phyloP scores from a whole-genome alignment of 768 basidiomycete species.

The Trametes cingulata region DNA sequence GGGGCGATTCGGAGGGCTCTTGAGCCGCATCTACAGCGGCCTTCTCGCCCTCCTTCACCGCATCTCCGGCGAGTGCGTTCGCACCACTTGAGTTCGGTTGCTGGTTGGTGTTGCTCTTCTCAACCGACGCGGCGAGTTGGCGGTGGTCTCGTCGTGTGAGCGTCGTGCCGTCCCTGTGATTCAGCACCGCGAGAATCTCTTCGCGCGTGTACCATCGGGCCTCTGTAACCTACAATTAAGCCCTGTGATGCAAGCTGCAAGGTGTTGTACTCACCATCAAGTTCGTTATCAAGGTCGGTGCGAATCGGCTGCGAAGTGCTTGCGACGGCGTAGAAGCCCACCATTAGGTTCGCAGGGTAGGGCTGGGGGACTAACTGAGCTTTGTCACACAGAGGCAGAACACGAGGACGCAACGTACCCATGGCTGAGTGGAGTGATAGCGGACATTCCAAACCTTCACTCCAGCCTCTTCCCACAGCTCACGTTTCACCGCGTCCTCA shows the following conservation, averaged over 20 bases:
- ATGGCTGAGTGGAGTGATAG: slow-evolving; percentile 87
- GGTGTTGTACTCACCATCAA: slow-evolving; percentile 64
- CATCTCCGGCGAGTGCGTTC: slow-evolving; percentile 31
- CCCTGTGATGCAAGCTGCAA: not conserved
- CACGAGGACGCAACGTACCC: slow-evolving; percentile 50
- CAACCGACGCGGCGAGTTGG: slow-evolving; percentile 40
- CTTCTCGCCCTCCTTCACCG: slow-evolving; percentile 26
- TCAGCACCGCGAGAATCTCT: slow-evolving; percentile 65
- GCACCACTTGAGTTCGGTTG: slow-evolving; percentile 5
- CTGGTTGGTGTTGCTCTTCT: slow-evolving; percentile 17
- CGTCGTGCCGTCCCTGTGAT: slow-evolving; percentile 51
- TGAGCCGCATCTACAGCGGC: slow-evolving; percentile 23
- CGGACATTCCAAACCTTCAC: slow-evolving; percentile 79
- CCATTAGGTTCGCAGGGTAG: slow-evolving; percentile 88
- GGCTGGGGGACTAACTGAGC: slow-evolving; percentile 52
- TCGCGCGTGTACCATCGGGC: slow-evolving; percentile 86
- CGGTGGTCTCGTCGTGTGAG: slow-evolving; percentile 53
- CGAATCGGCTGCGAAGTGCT: slow-evolving; percentile 75
- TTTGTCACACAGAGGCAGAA: not conserved
- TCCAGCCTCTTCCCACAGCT: slow-evolving; percentile 96
- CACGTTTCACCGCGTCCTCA: slow-evolving; percentile 89
- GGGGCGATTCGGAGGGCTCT: slow-evolving; percentile 25
- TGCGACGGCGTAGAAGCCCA: slow-evolving; percentile 83
- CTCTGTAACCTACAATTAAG: slow-evolving; percentile 48
- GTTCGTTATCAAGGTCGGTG: slow-evolving; percentile 89